Conservation (phyloP, 352 stramenopile species). For the Globisporangium spinosum region DNA sequence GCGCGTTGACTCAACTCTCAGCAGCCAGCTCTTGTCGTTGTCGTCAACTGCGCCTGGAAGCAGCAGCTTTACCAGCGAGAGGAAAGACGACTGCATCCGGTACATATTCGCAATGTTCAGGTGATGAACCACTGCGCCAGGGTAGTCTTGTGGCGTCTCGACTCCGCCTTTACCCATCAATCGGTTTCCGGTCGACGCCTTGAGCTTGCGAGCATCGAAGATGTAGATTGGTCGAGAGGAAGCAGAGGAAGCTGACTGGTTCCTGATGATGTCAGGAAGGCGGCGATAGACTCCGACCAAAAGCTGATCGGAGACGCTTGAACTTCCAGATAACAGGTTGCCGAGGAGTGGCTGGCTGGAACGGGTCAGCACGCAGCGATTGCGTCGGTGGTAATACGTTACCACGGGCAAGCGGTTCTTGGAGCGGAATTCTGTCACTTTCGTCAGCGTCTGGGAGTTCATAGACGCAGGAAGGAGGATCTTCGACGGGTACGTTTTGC, state of each 20-base stretch:
- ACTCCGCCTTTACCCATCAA: slow-evolving; percentile 91
- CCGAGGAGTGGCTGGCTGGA: slow-evolving; percentile 81
- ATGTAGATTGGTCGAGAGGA: slow-evolving; percentile 85
- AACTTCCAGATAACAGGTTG: slow-evolving; percentile 63
- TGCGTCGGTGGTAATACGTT: slow-evolving; percentile 78
- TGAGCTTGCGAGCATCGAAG: slow-evolving; percentile 87
- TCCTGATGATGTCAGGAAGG: slow-evolving; percentile 79
- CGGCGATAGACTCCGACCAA: slow-evolving; percentile 69
- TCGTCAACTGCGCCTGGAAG: slow-evolving; percentile 60
- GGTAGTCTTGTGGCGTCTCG: slow-evolving; percentile 80
- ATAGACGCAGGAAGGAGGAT: slow-evolving; percentile 72
- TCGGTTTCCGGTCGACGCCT: slow-evolving; percentile 88
- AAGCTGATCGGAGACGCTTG: slow-evolving; percentile 73
- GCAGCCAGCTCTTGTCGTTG: slow-evolving; percentile 62
- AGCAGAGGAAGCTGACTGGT: slow-evolving; percentile 53
- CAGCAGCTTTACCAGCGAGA: slow-evolving; percentile 67
- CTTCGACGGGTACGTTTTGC: slow-evolving; percentile 78
- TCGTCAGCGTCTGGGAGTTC: slow-evolving; percentile 57
- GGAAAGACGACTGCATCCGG: slow-evolving; percentile 82
- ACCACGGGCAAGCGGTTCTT: slow-evolving; percentile 86
- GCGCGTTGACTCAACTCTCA: slow-evolving; percentile 67
- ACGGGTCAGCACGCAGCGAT: slow-evolving; percentile 76
- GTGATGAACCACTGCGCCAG: slow-evolving; percentile 73
- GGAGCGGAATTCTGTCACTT: slow-evolving; percentile 77
- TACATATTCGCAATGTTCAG: slow-evolving; percentile 94